phyloP scores from a whole-genome alignment of 805 yeast species.

The Yueomyces sinensis region DNA sequence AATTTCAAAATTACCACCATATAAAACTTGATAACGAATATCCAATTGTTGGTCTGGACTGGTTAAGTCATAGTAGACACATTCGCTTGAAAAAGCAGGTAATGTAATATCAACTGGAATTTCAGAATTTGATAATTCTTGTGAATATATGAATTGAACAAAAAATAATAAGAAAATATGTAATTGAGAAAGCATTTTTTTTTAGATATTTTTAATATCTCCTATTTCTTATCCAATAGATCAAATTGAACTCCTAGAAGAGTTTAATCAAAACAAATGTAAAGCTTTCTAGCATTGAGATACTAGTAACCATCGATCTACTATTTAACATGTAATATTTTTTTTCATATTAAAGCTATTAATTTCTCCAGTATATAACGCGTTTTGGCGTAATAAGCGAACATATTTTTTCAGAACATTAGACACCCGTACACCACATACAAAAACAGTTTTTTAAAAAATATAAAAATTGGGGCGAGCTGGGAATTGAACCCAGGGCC shows the following conservation, averaged over 20 bases:
- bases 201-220: too few relatives aligned
- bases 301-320: too few relatives aligned
- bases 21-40: conserved; percentile 34
- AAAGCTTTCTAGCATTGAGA: background rate
- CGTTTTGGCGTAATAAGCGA: too few relatives aligned
- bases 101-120: conserved; percentile 22
- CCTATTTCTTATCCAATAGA: background rate
- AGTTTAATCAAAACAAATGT: background rate
- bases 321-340: too few relatives aligned
- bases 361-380: too few relatives aligned
- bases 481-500: conserved; percentile 55
- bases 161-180: background rate
- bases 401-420: too few relatives aligned
- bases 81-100: conserved; percentile 29
- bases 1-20: conserved; percentile 52
- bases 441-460: too few relatives aligned
- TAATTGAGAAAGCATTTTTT: background rate
- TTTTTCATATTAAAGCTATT: too few relatives aligned
- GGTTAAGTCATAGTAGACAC: conserved; percentile 25
- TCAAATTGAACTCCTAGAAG: too few relatives aligned
- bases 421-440: too few relatives aligned
- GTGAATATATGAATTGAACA: background rate
- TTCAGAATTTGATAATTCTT: conserved; percentile 1
- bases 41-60: conserved; percentile 25
- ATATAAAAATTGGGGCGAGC: conserved; percentile 28